These are phyloP conservation scores for Hirschfeldia incana DNA, from an alignment of 345 rosid genomes.

Conservation along the genomic window DNA sequence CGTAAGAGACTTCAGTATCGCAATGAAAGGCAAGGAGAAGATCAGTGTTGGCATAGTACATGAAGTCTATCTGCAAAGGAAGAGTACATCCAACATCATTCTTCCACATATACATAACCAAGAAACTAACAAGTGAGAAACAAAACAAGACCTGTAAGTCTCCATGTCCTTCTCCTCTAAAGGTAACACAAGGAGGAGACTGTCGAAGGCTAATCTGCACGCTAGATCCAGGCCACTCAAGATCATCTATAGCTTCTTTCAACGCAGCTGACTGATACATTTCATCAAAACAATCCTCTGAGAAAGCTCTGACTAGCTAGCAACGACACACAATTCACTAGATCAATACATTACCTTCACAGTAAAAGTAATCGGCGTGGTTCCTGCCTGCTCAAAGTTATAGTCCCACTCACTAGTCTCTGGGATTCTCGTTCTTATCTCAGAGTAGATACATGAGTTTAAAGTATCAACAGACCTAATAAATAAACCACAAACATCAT, in stretches of 20 bases:
- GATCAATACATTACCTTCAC: neutral
- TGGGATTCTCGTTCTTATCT: constrained; percentile 18
- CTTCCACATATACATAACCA: neutral
- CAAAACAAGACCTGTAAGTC: constrained; percentile 71
- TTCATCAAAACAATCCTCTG: neutral
- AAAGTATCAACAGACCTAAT: constrained; percentile 75
- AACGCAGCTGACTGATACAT: constrained; percentile 71
- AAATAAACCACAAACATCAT: constrained; percentile 25
- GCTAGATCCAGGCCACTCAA: constrained; percentile 94
- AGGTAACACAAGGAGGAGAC: constrained; percentile 68
- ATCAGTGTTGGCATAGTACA: constrained; percentile 78
- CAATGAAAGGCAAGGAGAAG: constrained; percentile 83
- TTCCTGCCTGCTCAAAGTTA: neutral
- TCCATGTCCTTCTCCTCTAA: constrained; percentile 92
- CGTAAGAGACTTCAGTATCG: constrained; percentile 62
- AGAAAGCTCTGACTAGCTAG: constrained; percentile 1
- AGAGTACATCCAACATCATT: neutral
- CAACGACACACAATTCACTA: neutral
- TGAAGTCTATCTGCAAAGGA: constrained; percentile 70
- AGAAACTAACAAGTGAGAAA: constrained; percentile 10
- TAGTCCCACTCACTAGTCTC: neutral
- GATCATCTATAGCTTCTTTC: constrained; percentile 95
- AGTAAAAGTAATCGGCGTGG: neutral
- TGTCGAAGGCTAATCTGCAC: constrained; percentile 67
- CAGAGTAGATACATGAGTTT: constrained; percentile 82